Base-by-base conservation (phyloP, 495 filamentous ascomycete genomes). In the Tuber microsphaerosporum region DNA sequence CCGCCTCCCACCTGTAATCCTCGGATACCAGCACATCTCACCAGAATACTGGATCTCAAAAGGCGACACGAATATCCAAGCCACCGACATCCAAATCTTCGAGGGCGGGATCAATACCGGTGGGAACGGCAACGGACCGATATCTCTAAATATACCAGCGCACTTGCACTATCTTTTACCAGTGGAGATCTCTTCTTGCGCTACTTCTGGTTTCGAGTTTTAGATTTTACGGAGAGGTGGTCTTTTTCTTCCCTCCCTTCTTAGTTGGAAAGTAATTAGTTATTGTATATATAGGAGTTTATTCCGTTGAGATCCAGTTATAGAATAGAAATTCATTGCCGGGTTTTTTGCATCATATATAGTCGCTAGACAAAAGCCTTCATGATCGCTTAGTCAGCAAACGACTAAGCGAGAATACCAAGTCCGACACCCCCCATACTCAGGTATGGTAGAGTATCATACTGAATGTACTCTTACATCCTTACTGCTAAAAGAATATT, bases 21-120 rank as follows among this genome's bases (percentile, higher is more conserved):
- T 88, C 19, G 88, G 87, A 0, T 91, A 84, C 77, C 79, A 77
- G 42, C 89, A 91, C 75, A 81, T 87, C 20, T 85, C 84, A 34
- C 89, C 89, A 0, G 90, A 92, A 82, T 91, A 88, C 79, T 71
- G 41, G 41, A 46, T 71, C n/a, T 44, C 45, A 42, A 26, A 45
- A 71, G 45, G 31, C 20, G 70, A 42, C 34, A 48, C 69, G 39
- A 41, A 48, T 39, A n/a, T 43, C 37, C 71, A 71, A 42, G 69
- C 37, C 20, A 31, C 43, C 22, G 69, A 39, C 71, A 70, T 75
- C 70, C 46, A 73, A 56, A 75, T 71, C n/a, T 44, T 71, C 48
- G 45, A 70, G 70, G 69, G 56, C 61, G 74, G 74, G 34, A 75
- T 71, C 43, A 31, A 39, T 71, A 41, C n/a, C 48, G 74, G 37